phyloP scores from a whole-genome alignment of 2,329 filamentous ascomycete species.

The Chaetomium strumarium region DNA sequence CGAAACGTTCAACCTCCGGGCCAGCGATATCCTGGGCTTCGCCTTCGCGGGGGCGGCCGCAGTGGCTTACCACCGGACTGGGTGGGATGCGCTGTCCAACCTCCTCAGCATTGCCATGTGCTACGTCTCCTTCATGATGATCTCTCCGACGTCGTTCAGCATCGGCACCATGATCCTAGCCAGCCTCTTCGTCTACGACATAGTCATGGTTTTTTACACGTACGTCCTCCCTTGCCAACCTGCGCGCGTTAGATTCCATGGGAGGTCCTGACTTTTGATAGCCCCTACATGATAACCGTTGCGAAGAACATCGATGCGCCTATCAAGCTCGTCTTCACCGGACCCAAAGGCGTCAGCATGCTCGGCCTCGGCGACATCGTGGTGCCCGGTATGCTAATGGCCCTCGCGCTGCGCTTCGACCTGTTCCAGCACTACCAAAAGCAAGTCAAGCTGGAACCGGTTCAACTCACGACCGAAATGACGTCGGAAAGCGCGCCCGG shows the following conservation, averaged over 20 bases:
- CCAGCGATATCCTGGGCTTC: constrained; percentile 53
- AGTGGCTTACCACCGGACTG: constrained; percentile 62
- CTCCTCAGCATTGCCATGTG: constrained; percentile 81
- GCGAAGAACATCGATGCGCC: constrained; percentile 86
- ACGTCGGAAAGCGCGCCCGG: constrained; percentile 27
- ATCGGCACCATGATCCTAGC: constrained; percentile 73
- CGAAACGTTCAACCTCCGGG: constrained; percentile 45
- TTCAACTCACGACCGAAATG: constrained; percentile 31
- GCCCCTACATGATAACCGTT: constrained; percentile 78
- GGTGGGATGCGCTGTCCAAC: constrained; percentile 62
- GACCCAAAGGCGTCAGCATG: constrained; percentile 66
- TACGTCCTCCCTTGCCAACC: constrained; percentile 35
- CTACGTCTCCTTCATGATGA: constrained; percentile 72
- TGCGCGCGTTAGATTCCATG: not conserved
- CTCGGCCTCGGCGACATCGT: constrained; percentile 93
- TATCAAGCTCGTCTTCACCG: constrained; percentile 77
- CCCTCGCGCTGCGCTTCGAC: constrained; percentile 84
- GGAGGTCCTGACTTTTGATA: constrained; percentile 25
- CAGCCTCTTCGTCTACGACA: constrained; percentile 89
- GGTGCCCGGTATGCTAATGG: constrained; percentile 85
- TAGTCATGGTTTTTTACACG: constrained; percentile 86
- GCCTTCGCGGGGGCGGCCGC: constrained; percentile 49
- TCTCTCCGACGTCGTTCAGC: constrained; percentile 83
- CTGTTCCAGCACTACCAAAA: constrained; percentile 75
- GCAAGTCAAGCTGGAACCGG: constrained; percentile 48